Evolutionary conservation across 139 green algal genomes (phyloP), one percentile per base, ranked within the genome.

Genomic region (Diplosphaera chodatii): DNA sequence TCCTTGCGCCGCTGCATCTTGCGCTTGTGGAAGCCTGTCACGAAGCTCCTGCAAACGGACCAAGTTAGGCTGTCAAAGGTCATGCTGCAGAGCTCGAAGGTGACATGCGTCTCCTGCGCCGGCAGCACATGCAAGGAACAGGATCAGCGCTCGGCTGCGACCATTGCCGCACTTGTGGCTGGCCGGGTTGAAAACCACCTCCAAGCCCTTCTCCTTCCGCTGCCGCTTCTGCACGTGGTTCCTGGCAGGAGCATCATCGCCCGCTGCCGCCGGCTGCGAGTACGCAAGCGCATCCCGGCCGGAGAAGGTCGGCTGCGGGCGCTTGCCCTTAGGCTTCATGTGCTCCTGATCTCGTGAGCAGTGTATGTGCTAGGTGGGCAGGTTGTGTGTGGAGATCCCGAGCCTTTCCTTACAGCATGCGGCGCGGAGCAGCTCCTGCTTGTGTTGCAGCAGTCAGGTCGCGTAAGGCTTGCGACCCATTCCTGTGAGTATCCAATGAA

Each of bases 1-100:
- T 76, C 71, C 41, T 71, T 74, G 20, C 69, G 63, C 8, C 69
- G 69, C 5, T 74, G 65, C 32, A 65, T 30, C 56, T 74, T 74
- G n/a, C 69, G 32, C 63, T 67, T 63, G 18, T 64, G 55, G 29
- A 74, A 74, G 23, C 69, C 69, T 13, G 69, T 74, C 69, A 74
- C 32, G 37, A 59, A 74, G 32, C 34, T 63, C 32, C 69, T 74
- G 69, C 20, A 68, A 40, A 29, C n/a, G n/a, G n/a, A n/a, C n/a
- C n/a, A n/a, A n/a, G n/a, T n/a, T n/a, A n/a, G n/a, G n/a, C n/a
- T n/a, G n/a, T n/a, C n/a, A n/a, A n/a, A n/a, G n/a, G n/a, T n/a
- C n/a, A n/a, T n/a, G n/a, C n/a, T n/a, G n/a, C n/a, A n/a, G n/a
- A n/a, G n/a, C n/a, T n/a, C n/a, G n/a, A n/a, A n/a, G n/a, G n/a